These are phyloP conservation scores for Apophysomyces elegans DNA, from an alignment of 371 early-diverging fungal genomes.

Conservation along the genomic window DNA sequence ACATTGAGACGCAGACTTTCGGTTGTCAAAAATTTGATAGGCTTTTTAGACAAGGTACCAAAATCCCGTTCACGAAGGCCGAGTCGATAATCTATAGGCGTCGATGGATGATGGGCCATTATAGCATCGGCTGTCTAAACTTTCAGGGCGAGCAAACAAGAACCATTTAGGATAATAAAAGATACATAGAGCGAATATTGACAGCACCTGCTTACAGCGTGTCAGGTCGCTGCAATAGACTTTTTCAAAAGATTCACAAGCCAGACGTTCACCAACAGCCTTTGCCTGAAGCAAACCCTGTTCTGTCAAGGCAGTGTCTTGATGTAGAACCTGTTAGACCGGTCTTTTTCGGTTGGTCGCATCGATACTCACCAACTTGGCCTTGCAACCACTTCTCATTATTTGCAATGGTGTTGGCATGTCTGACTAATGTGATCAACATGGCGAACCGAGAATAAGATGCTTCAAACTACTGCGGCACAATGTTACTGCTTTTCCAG, in stretches of 20 bases:
- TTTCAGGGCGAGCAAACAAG: background rate
- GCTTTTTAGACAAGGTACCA: conserved; percentile 32
- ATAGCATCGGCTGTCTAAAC: conserved; percentile 37
- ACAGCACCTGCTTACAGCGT: conserved; percentile 46
- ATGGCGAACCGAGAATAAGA: conserved; percentile 6
- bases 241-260: conserved; percentile 25
- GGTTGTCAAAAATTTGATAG: conserved; percentile 14
- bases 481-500: background rate
- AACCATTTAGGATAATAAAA: background rate
- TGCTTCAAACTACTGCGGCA: background rate
- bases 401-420: conserved; percentile 54
- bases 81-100: conserved; percentile 20
- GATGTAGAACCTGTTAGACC: background rate
- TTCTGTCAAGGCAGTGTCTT: conserved; percentile 42
- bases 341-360: too few relatives aligned
- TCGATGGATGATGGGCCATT: conserved; percentile 19
- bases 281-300: conserved; percentile 40
- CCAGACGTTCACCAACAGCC: conserved; percentile 35
- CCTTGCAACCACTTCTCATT: conserved; percentile 49
- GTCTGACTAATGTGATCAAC: conserved; percentile 42
- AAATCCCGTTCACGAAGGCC: conserved; percentile 41
- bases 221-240: conserved; percentile 44
- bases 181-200: background rate
- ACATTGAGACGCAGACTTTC: conserved; percentile 16
- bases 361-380: conserved; percentile 33